Evolutionary conservation across 108 stramenopile genomes (phyloP).

Genomic region (Cyclotella kingstonii): DNA sequence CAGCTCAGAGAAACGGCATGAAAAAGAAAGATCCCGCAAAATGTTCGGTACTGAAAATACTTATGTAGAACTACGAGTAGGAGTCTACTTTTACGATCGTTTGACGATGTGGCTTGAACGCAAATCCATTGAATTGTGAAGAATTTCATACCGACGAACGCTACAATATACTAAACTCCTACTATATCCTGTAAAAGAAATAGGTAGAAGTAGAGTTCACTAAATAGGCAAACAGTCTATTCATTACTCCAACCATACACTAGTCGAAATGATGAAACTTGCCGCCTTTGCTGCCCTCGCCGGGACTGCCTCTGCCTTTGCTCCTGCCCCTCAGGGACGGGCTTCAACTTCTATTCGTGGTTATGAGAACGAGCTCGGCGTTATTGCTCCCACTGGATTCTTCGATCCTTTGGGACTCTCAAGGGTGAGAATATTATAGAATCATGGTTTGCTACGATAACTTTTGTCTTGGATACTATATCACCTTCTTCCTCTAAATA

Average conservation of each 20-base stretch:
- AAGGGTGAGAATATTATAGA: background rate
- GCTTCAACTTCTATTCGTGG: constrained; percentile 41
- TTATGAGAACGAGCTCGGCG: constrained; percentile 57
- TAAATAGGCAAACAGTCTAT: background rate
- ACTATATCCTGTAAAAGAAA: background rate
- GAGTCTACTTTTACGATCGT: too few species aligned
- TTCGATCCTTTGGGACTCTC: constrained; percentile 61
- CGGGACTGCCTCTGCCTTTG: constrained; percentile 28
- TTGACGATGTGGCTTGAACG: too few species aligned
- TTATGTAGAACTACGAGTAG: background rate
- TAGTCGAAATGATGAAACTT: constrained; percentile 26
- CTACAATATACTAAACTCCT: too few species aligned
- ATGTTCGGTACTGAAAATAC: background rate
- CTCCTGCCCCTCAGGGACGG: constrained; percentile 29
- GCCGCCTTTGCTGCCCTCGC: constrained; percentile 19
- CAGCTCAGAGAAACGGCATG: background rate
- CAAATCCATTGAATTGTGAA: too few species aligned
- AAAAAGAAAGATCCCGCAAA: background rate
- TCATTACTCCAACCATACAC: background rate
- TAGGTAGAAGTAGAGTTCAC: background rate
- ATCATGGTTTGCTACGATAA: background rate
- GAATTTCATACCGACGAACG: too few species aligned
- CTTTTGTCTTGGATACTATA: background rate
- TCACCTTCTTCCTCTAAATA: background rate
- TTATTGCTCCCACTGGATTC: constrained; percentile 56